These are phyloP conservation scores for Cystoderma amianthinum DNA, from an alignment of 768 basidiomycete species.

Conservation along the genomic window DNA sequence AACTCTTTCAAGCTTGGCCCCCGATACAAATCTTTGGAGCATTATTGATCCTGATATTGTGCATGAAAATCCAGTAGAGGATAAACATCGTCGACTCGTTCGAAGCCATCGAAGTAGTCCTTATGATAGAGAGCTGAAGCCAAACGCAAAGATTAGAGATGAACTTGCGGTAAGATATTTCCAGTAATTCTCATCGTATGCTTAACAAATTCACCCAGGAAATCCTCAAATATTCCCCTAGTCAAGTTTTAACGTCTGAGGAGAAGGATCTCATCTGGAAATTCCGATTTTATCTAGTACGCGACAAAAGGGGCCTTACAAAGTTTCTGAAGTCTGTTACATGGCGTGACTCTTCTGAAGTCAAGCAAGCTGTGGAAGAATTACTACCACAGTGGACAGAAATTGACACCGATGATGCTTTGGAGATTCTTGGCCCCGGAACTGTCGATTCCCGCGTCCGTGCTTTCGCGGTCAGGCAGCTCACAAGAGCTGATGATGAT, in stretches of 20 bases:
- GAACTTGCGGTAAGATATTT: conserved; percentile 67
- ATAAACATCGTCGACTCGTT: conserved; percentile 90
- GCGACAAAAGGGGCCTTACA: conserved; percentile 90
- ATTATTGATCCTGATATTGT: conserved; percentile 87
- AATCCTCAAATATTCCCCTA: conserved; percentile 89
- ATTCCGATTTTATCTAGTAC: conserved; percentile 93
- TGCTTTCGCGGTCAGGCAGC: conserved; percentile 88
- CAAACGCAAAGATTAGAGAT: conserved; percentile 92
- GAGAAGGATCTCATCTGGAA: conserved; percentile 99
- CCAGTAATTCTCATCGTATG: not conserved
- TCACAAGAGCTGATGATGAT: conserved; percentile 91
- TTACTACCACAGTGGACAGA: conserved; percentile 95
- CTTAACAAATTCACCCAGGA: conserved; percentile 38
- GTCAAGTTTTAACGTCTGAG: conserved; percentile 76
- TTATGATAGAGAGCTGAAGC: conserved; percentile 92
- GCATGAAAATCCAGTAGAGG: conserved; percentile 94
- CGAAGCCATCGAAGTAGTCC: conserved; percentile 94
- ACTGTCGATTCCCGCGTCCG: conserved; percentile 89
- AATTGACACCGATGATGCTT: conserved; percentile 92
- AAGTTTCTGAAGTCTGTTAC: conserved; percentile 98
- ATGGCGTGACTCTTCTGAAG: conserved; percentile 94
- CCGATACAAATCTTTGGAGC: conserved; percentile 77
- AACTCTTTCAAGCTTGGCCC: conserved; percentile 41
- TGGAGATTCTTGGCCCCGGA: conserved; percentile 88
- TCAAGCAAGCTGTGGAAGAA: conserved; percentile 97